Evolutionary conservation across 352 stramenopile species (phyloP).

Genomic region (Aphanomyces euteiches): DNA sequence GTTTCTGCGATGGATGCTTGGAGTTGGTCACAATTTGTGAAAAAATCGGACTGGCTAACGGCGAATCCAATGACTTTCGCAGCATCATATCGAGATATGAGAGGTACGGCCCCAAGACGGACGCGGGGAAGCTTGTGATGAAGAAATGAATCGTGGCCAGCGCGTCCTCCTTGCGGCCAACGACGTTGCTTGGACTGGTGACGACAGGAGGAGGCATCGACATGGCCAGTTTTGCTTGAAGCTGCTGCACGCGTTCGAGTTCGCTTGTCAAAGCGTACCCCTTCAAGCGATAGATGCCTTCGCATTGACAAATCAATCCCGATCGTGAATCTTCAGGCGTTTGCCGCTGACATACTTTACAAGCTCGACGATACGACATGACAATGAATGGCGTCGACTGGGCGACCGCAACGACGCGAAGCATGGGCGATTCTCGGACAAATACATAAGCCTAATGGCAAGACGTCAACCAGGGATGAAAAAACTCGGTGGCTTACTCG

Average conservation of each 20-base stretch:
- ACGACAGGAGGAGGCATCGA: not conserved
- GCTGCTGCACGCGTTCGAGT: not conserved
- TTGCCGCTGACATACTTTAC: slow-evolving; percentile 27
- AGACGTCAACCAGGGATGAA: not conserved
- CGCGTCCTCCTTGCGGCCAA: slow-evolving; percentile 5
- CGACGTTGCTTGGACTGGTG: not conserved
- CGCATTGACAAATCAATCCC: slow-evolving; percentile 16
- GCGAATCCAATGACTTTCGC: not conserved
- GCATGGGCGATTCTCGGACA: not conserved
- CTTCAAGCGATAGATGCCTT: slow-evolving; percentile 27
- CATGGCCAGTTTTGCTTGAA: not conserved
- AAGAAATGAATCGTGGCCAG: slow-evolving; percentile 19
- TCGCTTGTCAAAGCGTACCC: not conserved
- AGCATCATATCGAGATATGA: not conserved
- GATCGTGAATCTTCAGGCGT: slow-evolving; percentile 16
- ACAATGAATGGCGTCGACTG: slow-evolving; percentile 26
- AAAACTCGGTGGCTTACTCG: not conserved
- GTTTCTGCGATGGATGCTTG: not conserved
- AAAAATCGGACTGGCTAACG: too few relatives aligned
- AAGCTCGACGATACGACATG: slow-evolving; percentile 29
- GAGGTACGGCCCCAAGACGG: not conserved
- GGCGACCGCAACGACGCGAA: slow-evolving; percentile 8
- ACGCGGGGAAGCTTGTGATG: not conserved
- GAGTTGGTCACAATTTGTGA: not conserved
- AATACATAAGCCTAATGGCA: slow-evolving; percentile 22